Base-by-base conservation (phyloP, 2,329 filamentous ascomycete species). In the Penicillium sp. region DNA sequence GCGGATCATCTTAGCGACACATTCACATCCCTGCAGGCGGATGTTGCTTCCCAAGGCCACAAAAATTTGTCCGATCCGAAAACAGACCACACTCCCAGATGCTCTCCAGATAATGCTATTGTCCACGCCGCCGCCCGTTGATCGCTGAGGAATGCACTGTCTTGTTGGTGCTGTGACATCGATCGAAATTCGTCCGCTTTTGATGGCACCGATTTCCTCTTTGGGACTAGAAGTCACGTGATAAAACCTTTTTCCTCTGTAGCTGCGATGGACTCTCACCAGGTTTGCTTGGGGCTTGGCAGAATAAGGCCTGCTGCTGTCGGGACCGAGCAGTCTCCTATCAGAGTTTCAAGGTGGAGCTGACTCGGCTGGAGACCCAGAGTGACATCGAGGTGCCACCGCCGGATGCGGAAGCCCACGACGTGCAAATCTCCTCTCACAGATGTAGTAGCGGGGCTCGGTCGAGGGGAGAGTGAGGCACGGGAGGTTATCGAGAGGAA, bases 401-500 rank as follows among this genome's bases (percentile, higher is more conserved):
- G 40, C 66, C 63, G 66, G 59, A 68, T 67, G 65, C 66, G 66
- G 66, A 66, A 66, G 44, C 50, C 31, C 24, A 14, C 44, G 55
- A 59, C 27, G 55, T 43, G 53, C 16, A 56, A 58, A 56, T 58
- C 49, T 59, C 24, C 35, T 55, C 46, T 44, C 54, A 9, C 53
- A 35, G 19, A 49, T 41, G 37, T 49, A n/a, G 54, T 36, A 55
- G 60, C 58, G 51, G 41, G 58, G 57, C 49, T 58, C 56, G n/a
- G 39, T 53, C 54, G 40, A 63, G 56, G 55, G 50, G 60, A 56
- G 44, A 43, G 41, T 60, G 57, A 62, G 55, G 58, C 57, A 64
- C 61, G 44, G 52, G 24, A n/a, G 36, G 58, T 56, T 36, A 55
- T 54, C 14, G 44, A 60, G 44, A 65, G 60, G 57, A 37, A 66